Percentiles rank a stretch among this genome's conserved stretches.
phyloP scores from a whole-genome alignment of 1,284 basidiomycete species.

The Malassezia dermatis region DNA sequence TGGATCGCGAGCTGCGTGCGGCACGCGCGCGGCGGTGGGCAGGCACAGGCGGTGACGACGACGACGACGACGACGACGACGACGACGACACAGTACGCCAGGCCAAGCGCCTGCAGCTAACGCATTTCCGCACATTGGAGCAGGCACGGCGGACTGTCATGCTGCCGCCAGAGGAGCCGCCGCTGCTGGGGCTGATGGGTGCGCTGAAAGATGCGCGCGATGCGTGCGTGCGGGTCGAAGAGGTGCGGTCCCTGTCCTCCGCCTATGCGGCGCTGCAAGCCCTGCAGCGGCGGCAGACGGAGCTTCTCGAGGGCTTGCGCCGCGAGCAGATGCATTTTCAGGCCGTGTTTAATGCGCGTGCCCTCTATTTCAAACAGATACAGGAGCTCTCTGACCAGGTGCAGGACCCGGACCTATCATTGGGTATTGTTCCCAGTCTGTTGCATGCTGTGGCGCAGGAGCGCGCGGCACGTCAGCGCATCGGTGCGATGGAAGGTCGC shows the following conservation, averaged over 20 bases:
- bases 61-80: slow-evolving; percentile 19
- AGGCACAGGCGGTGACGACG: slow-evolving; percentile 15
- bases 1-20: slow-evolving; percentile 22
- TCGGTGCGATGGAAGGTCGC: slow-evolving; percentile 25
- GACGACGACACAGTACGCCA: slow-evolving; percentile 22
- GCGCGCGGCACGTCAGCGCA: slow-evolving; percentile 14
- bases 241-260: slow-evolving; percentile 17
- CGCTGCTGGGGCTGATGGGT: slow-evolving; percentile 17
- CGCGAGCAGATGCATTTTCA: slow-evolving; percentile 21
- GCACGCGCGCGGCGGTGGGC: slow-evolving; percentile 18
- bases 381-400: slow-evolving; percentile 40
- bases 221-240: slow-evolving; percentile 14
- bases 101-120: slow-evolving; percentile 28
- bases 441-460: slow-evolving; percentile 23
- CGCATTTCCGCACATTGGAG: slow-evolving; percentile 32
- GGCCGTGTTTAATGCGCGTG: slow-evolving; percentile 32
- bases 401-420: slow-evolving; percentile 24
- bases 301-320: slow-evolving; percentile 23
- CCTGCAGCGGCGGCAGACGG: slow-evolving; percentile 22
- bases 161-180: slow-evolving; percentile 3
- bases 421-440: slow-evolving; percentile 20
- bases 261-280: slow-evolving; percentile 16
- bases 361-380: slow-evolving; percentile 38
- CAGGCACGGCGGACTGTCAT: slow-evolving; percentile 21
- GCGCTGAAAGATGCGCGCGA: slow-evolving; percentile 22